A percentile compares a stretch with the other conserved stretches of the same genome.
Evolutionary conservation across 1,284 basidiomycete genomes (phyloP).

Genomic region (Microbotryum saponariae): DNA sequence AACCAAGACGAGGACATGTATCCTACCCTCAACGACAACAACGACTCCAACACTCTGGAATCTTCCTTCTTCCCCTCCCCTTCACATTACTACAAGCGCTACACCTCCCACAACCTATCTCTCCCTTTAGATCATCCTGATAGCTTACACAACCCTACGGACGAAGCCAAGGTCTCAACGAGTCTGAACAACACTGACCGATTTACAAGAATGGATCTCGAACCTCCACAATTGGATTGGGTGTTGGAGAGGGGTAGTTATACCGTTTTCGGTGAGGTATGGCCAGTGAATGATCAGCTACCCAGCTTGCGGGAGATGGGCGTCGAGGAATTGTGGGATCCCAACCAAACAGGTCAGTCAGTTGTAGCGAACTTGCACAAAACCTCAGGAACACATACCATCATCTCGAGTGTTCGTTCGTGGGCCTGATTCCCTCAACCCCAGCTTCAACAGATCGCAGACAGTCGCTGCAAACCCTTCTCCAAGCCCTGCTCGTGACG

Average conservation of each 20-base stretch:
- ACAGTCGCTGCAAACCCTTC: constrained; percentile 34
- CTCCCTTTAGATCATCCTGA: constrained; percentile 16
- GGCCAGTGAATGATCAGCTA: constrained; percentile 36
- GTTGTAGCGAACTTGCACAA: too few species aligned
- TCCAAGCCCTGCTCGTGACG: constrained; percentile 33
- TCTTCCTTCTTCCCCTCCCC: constrained; percentile 37
- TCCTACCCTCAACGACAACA: background rate
- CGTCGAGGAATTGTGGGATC: constrained; percentile 32
- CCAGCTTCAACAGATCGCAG: constrained; percentile 11
- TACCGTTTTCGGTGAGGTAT: constrained; percentile 37
- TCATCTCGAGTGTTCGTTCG: too few species aligned
- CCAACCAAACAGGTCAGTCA: too few species aligned
- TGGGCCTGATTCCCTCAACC: too few species aligned
- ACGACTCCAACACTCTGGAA: constrained; percentile 13
- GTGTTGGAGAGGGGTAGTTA: constrained; percentile 38
- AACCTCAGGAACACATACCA: too few species aligned
- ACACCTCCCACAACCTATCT: constrained; percentile 34
- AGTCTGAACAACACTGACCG: background rate
- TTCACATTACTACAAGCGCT: constrained; percentile 36
- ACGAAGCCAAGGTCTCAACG: background rate
- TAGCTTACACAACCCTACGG: background rate
- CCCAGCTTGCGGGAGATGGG: constrained; percentile 37
- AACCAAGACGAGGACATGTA: too few species aligned
- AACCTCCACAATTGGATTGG: constrained; percentile 38
- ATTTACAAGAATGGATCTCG: constrained; percentile 29